Conservation (phyloP, 2,329 filamentous ascomycete genomes). For the Colletotrichum orbiculare region DNA sequence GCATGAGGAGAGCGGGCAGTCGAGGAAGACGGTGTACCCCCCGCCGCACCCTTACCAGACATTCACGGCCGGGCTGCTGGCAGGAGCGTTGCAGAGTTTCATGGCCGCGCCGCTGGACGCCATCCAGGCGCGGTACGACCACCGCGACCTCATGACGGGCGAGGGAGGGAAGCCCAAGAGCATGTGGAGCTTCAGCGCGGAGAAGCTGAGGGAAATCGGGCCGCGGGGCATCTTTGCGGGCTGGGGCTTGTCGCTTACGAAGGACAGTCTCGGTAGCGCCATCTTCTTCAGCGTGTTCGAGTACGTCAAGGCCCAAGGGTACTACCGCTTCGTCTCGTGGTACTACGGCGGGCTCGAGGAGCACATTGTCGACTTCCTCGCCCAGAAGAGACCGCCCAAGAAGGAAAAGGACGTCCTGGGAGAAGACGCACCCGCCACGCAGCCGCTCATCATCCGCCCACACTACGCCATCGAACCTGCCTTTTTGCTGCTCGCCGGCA, state of each 20-base stretch:
- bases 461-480: conserved; percentile 81
- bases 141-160: conserved; percentile 57
- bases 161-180: conserved; percentile 62
- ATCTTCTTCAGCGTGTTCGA: conserved; percentile 82
- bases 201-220: conserved; percentile 76
- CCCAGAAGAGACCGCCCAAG: conserved; percentile 54
- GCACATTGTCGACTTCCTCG: conserved; percentile 62
- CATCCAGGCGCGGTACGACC: conserved; percentile 78
- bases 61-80: conserved; percentile 76
- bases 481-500: conserved; percentile 76
- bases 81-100: conserved; percentile 76
- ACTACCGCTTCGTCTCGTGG: conserved; percentile 77
- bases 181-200: conserved; percentile 78
- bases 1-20: conserved; percentile 70
- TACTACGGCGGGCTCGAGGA: conserved; percentile 72
- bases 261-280: conserved; percentile 76
- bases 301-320: conserved; percentile 78
- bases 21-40: conserved; percentile 74
- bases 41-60: conserved; percentile 72
- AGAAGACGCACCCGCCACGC: conserved; percentile 42
- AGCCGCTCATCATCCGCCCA: conserved; percentile 69
- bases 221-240: conserved; percentile 79
- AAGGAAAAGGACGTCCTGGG: conserved; percentile 35
- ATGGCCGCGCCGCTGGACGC: conserved; percentile 81
- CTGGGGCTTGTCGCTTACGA: conserved; percentile 74